Base-by-base conservation (phyloP, 2,329 filamentous ascomycete genomes). In the Cordyceps tenuipes region DNA sequence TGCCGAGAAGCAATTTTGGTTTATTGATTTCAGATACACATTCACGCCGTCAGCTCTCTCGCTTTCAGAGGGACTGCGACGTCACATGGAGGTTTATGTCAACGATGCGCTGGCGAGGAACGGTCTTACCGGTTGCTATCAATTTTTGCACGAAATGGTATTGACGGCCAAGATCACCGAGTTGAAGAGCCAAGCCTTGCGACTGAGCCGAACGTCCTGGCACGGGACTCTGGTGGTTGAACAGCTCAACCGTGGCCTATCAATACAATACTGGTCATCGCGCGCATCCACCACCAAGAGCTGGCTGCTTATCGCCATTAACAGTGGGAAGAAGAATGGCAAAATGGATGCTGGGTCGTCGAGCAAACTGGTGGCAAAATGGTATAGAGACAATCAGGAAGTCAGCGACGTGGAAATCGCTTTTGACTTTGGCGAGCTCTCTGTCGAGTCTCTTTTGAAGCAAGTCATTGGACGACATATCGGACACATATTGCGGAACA, bases 81-180 rank as follows among this genome's bases (percentile, higher is more conserved):
- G 78, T 41, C 82, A 84, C 60, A 75, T 97, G 34, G 90, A 96
- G 69, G 73, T 71, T 19, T 85, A 83, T 63, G 80, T 91, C 41
- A 97, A 99, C 69, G 79, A 82, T 17, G 78, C 83, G 7, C 80
- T 99, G 13, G 79, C 78, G 48, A 81, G 80, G 50, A 84, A 89
- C 51, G 91, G 93, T 2, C 74, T 99, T 7, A 70, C 76, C 8
- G 92, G 90, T 8, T 94, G 92, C 68, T 97, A 95, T 72, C 83
- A 89, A 60, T 89, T 92, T 64, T 77, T 97, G 2, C 92, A 97
- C 71, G 91, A 93, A 68, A 86, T 95, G 63, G 83, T 92, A 4
- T 76, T 99, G 59, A 97, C 91, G 0, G 88, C 94, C 73, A 97
- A 99, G 76, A 88, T 99, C 65, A 87, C 84, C 64, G 86, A 94